A percentile compares a stretch with the other conserved stretches of the same genome.
Evolutionary conservation across 768 basidiomycete genomes (phyloP).

Genomic region (Paxillus involutus): DNA sequence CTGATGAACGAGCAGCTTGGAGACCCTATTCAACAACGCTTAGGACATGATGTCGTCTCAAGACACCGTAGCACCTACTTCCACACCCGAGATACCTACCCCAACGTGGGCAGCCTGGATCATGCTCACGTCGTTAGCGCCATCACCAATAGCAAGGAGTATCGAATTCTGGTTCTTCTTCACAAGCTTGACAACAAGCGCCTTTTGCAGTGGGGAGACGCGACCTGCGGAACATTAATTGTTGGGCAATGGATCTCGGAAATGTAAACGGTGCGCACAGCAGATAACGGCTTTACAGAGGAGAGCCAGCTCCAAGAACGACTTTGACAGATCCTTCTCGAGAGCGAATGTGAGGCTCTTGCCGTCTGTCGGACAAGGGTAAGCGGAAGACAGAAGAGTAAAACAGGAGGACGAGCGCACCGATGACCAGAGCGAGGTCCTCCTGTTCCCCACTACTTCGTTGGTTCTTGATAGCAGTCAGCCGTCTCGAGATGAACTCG

Average conservation of each 20-base stretch:
- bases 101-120: conserved; percentile 99
- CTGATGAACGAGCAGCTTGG: conserved; percentile 97
- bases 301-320: conserved; percentile 91
- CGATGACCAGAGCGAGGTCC: conserved; percentile 93
- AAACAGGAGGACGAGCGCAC: conserved; percentile 40
- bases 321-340: conserved; percentile 87
- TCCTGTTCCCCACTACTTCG: conserved; percentile 89
- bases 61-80: conserved; percentile 49
- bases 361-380: conserved; percentile 58
- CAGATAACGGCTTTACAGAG: conserved; percentile 99
- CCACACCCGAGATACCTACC: conserved; percentile 96
- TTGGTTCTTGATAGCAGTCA: conserved; percentile 92
- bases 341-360: conserved; percentile 92
- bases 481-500: conserved; percentile 84
- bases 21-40: conserved; percentile 59
- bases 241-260: no score
- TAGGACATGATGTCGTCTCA: background rate
- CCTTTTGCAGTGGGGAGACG: conserved; percentile 97
- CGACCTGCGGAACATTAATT: conserved; percentile 57
- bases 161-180: conserved; percentile 95
- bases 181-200: conserved; percentile 96
- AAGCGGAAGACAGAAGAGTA: background rate
- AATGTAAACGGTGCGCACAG: conserved; percentile 49
- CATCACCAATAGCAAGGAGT: conserved; percentile 93
- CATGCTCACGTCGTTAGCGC: conserved; percentile 99